These are phyloP conservation scores for Yarrowia porcina DNA, from an alignment of 805 yeast species.

Conservation along the genomic window DNA sequence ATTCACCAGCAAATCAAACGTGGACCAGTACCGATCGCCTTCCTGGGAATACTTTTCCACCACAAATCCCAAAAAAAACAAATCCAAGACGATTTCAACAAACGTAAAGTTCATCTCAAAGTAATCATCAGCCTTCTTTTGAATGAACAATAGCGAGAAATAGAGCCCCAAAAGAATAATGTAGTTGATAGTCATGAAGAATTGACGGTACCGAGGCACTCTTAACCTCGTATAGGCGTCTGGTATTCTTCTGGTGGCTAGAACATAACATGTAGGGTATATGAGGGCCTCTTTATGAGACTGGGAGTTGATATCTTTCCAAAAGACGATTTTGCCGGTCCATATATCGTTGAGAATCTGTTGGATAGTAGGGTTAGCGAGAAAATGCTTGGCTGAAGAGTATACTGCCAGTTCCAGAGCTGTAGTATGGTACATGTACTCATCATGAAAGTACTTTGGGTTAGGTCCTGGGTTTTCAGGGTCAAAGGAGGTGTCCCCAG, in stretches of 20 bases:
- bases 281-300: constrained; percentile 33
- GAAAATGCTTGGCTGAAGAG: constrained; percentile 33
- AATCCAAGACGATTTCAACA: neutral
- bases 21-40: constrained; percentile 8
- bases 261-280: neutral
- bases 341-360: constrained; percentile 35
- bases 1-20: neutral
- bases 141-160: neutral
- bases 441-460: neutral
- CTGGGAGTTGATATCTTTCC: constrained; percentile 35
- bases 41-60: neutral
- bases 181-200: constrained; percentile 10
- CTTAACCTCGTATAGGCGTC: constrained; percentile 1
- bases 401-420: constrained; percentile 9
- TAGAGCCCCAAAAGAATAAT: neutral
- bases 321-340: constrained; percentile 39
- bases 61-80: constrained; percentile 3
- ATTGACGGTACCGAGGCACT: neutral
- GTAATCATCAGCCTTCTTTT: neutral
- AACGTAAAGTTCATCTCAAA: constrained; percentile 1
- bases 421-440: neutral
- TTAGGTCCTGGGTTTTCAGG: neutral
- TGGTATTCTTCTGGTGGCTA: neutral
- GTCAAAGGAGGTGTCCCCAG: neutral
- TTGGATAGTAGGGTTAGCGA: constrained; percentile 35